Conservation (phyloP, 148 eudicot genomes). For the Rhododendron ovatum region DNA sequence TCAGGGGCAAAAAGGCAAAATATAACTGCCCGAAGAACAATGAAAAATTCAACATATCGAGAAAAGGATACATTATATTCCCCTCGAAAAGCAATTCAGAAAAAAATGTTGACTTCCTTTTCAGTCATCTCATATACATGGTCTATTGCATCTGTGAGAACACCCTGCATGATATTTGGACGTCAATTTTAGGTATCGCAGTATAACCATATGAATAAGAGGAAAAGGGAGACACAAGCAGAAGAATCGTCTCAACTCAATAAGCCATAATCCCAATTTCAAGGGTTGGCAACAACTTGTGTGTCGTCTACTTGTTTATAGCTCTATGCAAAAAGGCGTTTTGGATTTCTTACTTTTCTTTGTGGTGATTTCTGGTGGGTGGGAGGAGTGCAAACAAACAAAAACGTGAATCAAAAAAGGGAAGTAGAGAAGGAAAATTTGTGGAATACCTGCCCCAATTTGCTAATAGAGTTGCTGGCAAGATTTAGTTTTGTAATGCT, state of each 20-base stretch:
- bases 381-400: neutral
- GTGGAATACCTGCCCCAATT: conserved; percentile 76
- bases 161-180: conserved; percentile 56
- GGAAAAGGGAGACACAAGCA: neutral
- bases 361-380: neutral
- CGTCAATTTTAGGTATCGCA: conserved; percentile 4
- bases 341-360: neutral
- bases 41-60: neutral
- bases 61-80: neutral
- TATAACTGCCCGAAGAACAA: neutral
- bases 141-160: conserved; percentile 85
- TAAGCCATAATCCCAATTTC: neutral
- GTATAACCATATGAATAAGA: neutral
- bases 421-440: neutral
- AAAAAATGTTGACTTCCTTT: conserved; percentile 60
- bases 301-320: neutral
- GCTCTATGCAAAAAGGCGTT: neutral
- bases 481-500: conserved; percentile 75
- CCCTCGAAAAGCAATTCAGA: conserved; percentile 27
- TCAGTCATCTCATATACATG: conserved; percentile 93
- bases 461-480: conserved; percentile 75
- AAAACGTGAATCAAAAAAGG: neutral
- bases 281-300: neutral
- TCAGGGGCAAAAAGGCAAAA: neutral
- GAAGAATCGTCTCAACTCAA: neutral